Percentiles rank a stretch among this genome's conserved stretches.
These are phyloP conservation scores for Geoglossum glabrum DNA, from an alignment of 495 filamentous ascomycete species.

Conservation along the genomic window DNA sequence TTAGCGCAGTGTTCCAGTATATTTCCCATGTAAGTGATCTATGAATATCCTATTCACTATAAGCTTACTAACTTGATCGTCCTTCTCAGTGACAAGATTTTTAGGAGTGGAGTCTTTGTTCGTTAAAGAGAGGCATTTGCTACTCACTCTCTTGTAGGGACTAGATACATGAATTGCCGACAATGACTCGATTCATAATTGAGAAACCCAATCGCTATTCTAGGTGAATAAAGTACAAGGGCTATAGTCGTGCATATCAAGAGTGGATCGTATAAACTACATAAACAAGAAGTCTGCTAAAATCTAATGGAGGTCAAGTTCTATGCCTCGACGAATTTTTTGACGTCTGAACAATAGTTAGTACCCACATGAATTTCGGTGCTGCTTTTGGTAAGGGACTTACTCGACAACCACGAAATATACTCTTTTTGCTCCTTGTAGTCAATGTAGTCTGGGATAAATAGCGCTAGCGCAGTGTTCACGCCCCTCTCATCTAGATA, in stretches of 20 bases:
- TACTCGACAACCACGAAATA: conserved; percentile 65
- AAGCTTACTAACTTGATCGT: background rate
- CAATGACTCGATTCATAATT: background rate
- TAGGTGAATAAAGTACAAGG: background rate
- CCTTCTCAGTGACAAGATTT: background rate
- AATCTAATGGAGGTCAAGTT: background rate
- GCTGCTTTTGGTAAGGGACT: conserved; percentile 12
- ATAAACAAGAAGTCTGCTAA: background rate
- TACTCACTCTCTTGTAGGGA: background rate
- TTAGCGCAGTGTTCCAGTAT: conserved; percentile 94
- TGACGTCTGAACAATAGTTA: background rate
- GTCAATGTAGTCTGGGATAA: conserved; percentile 92
- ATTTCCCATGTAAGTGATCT: conserved; percentile 55
- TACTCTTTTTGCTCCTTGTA: conserved; percentile 99
- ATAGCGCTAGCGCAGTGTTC: conserved; percentile 67
- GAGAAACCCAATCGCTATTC: background rate
- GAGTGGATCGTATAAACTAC: conserved; percentile 1
- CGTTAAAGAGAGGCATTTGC: background rate
- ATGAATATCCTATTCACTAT: background rate
- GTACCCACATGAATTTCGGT: background rate
- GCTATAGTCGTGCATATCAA: background rate
- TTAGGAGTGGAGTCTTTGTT: background rate
- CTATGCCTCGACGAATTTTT: background rate
- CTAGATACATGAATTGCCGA: background rate
- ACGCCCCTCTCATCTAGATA: conserved; percentile 91